phyloP scores from a whole-genome alignment of 2,329 filamentous ascomycete species.

The Penicillium sp. region DNA sequence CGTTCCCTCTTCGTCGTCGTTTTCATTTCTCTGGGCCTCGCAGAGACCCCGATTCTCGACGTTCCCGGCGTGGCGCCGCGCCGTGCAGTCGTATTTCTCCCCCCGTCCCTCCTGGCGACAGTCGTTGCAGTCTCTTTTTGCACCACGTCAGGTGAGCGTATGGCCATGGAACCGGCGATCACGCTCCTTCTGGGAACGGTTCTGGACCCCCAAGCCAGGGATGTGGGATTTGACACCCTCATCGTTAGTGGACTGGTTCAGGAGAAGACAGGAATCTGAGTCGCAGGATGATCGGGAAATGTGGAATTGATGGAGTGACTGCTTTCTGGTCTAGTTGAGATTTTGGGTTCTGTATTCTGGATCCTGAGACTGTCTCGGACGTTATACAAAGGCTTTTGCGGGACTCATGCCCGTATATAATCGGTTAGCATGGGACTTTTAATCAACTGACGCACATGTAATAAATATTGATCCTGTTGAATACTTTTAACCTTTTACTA shows the following conservation, averaged over 20 bases:
- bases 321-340: not conserved
- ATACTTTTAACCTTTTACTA: too few species aligned
- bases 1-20: constrained; percentile 2
- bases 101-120: constrained; percentile 12
- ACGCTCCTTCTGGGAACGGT: constrained; percentile 3
- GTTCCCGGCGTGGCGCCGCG: constrained; percentile 17
- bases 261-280: constrained; percentile 2
- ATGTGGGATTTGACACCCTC: constrained; percentile 8
- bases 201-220: constrained; percentile 1
- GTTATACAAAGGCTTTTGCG: too few species aligned
- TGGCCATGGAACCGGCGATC: constrained; percentile 15
- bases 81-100: constrained; percentile 9
- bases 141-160: constrained; percentile 4
- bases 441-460: too few species aligned
- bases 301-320: constrained; percentile 5
- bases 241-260: constrained; percentile 7
- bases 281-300: constrained; percentile 14
- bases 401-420: too few species aligned
- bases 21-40: constrained; percentile 3
- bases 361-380: too few species aligned
- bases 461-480: too few species aligned
- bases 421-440: too few species aligned
- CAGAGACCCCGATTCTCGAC: constrained; percentile 3
- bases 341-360: too few species aligned
- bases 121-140: constrained; percentile 8